A percentile compares a stretch with the other conserved stretches of the same genome.
phyloP scores from a whole-genome alignment of 768 basidiomycete genomes.

The Boletus bicolor region DNA sequence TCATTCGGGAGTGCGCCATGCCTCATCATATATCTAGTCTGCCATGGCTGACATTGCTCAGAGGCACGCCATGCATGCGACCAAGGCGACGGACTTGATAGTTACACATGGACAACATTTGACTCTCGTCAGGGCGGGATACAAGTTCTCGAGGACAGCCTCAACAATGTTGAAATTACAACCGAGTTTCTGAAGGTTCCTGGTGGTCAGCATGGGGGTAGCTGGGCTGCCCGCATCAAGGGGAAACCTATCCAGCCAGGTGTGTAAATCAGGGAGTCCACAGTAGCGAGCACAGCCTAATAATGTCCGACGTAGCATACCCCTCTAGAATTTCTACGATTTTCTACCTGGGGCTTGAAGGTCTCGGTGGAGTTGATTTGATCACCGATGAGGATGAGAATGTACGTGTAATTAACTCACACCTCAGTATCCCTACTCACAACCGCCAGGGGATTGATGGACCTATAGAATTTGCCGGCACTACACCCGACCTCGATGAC shows the following conservation, averaged over 20 bases:
- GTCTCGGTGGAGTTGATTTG: slow-evolving; percentile 78
- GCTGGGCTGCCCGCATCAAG: slow-evolving; percentile 84
- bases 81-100: slow-evolving; percentile 75
- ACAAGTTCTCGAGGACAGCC: slow-evolving; percentile 75
- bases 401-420: slow-evolving; percentile 41
- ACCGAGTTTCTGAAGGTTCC: slow-evolving; percentile 86
- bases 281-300: slow-evolving; percentile 22
- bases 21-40: neutral
- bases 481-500: slow-evolving; percentile 74
- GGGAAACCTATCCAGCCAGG: slow-evolving; percentile 73
- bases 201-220: slow-evolving; percentile 78
- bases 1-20: slow-evolving; percentile 58
- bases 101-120: slow-evolving; percentile 86
- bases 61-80: slow-evolving; percentile 86
- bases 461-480: slow-evolving; percentile 66
- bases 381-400: slow-evolving; percentile 73
- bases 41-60: slow-evolving; percentile 27
- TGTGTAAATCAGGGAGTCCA: slow-evolving; percentile 23
- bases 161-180: slow-evolving; percentile 82
- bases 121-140: slow-evolving; percentile 84
- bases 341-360: slow-evolving; percentile 88
- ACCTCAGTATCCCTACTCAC: slow-evolving; percentile 6
- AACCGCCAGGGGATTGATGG: slow-evolving; percentile 66
- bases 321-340: slow-evolving; percentile 72
- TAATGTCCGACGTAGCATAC: slow-evolving; percentile 28